Conservation (phyloP, 257 asterid genomes). For the Solanum pimpinellifolium region DNA sequence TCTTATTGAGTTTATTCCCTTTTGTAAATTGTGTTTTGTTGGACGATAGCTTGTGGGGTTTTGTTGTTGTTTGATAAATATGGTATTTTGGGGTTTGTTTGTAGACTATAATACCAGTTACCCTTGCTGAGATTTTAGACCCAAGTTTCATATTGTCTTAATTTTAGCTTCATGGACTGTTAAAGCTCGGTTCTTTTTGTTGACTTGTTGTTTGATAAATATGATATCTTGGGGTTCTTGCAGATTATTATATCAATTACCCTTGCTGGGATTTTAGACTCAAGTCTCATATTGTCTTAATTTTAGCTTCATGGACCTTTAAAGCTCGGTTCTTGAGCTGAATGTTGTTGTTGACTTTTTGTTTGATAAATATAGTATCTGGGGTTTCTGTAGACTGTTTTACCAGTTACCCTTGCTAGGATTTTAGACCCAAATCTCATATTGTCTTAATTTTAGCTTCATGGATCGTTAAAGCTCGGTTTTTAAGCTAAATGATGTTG, state of each 20-base stretch:
- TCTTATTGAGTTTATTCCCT: not conserved
- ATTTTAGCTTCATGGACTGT: not conserved
- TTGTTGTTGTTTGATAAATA: not conserved
- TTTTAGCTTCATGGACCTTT: not conserved
- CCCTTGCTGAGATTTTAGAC: not conserved
- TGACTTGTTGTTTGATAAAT: not conserved
- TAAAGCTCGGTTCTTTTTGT: not conserved
- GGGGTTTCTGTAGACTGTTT: not conserved
- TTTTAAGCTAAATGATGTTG: not conserved
- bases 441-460: not conserved
- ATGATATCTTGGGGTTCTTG: not conserved
- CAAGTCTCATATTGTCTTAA: not conserved
- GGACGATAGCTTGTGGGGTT: not conserved
- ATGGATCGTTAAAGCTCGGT: not conserved
- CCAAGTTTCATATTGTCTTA: not conserved
- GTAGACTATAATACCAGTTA: not conserved
- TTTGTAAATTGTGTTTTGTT: not conserved
- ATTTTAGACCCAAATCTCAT: not conserved
- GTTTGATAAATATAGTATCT: not conserved
- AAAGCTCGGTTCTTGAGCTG: not conserved
- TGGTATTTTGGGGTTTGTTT: not conserved
- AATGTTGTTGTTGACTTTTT: not conserved
- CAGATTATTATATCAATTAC: not conserved
- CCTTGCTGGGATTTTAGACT: not conserved
- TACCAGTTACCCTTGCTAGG: not conserved